Conservation (phyloP, 2,329 filamentous ascomycete genomes). For the Aspergillus transmontanensis region DNA sequence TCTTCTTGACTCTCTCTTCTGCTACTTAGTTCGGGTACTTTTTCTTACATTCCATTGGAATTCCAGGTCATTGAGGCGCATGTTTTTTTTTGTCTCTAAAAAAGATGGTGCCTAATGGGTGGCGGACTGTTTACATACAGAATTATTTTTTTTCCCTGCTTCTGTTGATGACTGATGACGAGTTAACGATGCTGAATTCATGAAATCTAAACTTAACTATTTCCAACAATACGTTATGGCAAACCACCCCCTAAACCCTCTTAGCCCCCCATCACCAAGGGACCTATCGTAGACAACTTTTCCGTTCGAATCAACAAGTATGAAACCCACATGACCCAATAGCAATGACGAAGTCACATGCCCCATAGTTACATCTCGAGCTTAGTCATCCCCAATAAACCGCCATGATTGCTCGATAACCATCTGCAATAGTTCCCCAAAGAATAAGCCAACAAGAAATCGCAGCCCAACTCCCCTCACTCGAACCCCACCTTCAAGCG, state of each 20-base stretch:
- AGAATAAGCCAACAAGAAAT: background rate
- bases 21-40: background rate
- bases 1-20: background rate
- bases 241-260: background rate
- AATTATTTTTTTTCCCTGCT: background rate
- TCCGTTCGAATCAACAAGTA: background rate
- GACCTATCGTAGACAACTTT: background rate
- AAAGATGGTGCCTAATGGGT: conserved; percentile 13
- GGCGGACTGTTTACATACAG: conserved; percentile 6
- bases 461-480: conserved; percentile 6
- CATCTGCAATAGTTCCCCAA: background rate
- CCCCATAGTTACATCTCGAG: background rate
- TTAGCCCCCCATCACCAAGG: background rate
- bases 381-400: background rate
- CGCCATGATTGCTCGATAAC: background rate
- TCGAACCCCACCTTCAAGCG: background rate
- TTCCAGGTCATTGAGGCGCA: conserved; percentile 14
- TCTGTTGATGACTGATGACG: conserved; percentile 5
- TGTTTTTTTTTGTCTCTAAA: background rate
- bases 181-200: conserved; percentile 6
- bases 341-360: background rate
- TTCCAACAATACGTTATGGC: background rate
- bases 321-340: background rate
- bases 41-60: conserved; percentile 1
- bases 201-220: background rate